A percentile compares a stretch with the other conserved stretches of the same genome.
Conservation (phyloP, 2,329 filamentous ascomycete species). For the Diaporthe sp. region DNA sequence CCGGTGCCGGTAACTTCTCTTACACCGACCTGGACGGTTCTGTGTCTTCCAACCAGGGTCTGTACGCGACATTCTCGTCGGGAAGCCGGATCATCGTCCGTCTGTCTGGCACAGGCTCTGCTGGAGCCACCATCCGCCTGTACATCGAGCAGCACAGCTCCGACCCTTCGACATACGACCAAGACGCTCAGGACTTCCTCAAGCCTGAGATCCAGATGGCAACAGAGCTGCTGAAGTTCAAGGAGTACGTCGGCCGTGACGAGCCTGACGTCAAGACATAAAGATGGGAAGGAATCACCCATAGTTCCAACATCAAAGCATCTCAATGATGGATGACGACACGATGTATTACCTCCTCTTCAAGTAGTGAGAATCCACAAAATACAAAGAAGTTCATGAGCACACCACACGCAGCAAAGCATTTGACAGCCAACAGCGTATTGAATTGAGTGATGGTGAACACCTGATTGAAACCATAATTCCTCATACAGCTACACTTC, state of each 20-base stretch:
- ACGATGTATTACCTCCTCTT: background rate
- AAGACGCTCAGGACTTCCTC: conserved; percentile 94
- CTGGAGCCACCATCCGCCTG: conserved; percentile 94
- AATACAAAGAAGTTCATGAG: background rate
- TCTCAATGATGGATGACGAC: conserved; percentile 12
- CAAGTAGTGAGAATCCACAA: background rate
- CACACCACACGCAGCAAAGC: background rate
- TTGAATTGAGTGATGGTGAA: background rate
- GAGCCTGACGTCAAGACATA: conserved; percentile 98
- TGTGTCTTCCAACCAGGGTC: conserved; percentile 94
- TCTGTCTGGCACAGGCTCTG: conserved; percentile 93
- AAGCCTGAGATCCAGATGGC: conserved; percentile 90
- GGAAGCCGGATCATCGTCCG: conserved; percentile 96
- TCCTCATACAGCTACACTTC: background rate
- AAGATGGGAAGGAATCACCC: background rate
- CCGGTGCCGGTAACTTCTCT: conserved; percentile 94
- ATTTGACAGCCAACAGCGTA: background rate
- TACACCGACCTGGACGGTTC: conserved; percentile 99
- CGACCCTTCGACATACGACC: conserved; percentile 80
- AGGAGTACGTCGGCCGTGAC: conserved; percentile 91
- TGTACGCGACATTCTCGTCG: conserved; percentile 94
- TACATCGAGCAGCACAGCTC: conserved; percentile 97
- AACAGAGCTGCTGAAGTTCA: conserved; percentile 87
- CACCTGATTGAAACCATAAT: background rate
- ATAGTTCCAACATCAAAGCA: conserved; percentile 19